These are phyloP conservation scores for Cladophialophora yegresii DNA, from an alignment of 2,329 filamentous ascomycete genomes.

Conservation along the genomic window DNA sequence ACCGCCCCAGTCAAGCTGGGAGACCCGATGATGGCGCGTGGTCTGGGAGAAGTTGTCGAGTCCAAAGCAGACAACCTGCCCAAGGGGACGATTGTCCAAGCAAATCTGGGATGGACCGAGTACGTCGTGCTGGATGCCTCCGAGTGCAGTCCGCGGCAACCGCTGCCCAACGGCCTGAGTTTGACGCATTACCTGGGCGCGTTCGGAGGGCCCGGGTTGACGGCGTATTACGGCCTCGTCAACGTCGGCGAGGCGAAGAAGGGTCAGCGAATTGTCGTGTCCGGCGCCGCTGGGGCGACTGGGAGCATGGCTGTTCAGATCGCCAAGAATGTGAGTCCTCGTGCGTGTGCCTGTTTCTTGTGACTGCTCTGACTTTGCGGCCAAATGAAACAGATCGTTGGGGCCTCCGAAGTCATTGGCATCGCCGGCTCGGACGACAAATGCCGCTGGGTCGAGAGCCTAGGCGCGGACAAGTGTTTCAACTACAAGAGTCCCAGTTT, in stretches of 20 bases:
- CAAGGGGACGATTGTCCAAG: constrained; percentile 44
- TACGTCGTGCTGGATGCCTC: constrained; percentile 45
- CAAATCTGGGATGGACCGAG: constrained; percentile 46
- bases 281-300: constrained; percentile 75
- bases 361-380: neutral
- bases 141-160: constrained; percentile 16
- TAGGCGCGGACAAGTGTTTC: constrained; percentile 64
- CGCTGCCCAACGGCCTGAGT: constrained; percentile 30
- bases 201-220: constrained; percentile 55
- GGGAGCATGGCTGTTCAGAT: constrained; percentile 68
- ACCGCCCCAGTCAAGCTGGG: constrained; percentile 48
- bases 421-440: constrained; percentile 68
- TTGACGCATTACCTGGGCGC: constrained; percentile 48
- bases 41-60: constrained; percentile 45
- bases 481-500: constrained; percentile 67
- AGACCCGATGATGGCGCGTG: constrained; percentile 44
- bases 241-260: constrained; percentile 67
- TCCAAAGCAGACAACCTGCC: constrained; percentile 40
- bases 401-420: constrained; percentile 61
- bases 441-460: constrained; percentile 65
- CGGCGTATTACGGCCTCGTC: constrained; percentile 73
- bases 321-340: constrained; percentile 29
- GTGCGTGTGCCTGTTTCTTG: neutral
- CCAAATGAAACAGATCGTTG: constrained; percentile 60
- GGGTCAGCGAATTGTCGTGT: constrained; percentile 70